phyloP scores from a whole-genome alignment of 2,329 filamentous ascomycete species.

The Fusarium sp. region DNA sequence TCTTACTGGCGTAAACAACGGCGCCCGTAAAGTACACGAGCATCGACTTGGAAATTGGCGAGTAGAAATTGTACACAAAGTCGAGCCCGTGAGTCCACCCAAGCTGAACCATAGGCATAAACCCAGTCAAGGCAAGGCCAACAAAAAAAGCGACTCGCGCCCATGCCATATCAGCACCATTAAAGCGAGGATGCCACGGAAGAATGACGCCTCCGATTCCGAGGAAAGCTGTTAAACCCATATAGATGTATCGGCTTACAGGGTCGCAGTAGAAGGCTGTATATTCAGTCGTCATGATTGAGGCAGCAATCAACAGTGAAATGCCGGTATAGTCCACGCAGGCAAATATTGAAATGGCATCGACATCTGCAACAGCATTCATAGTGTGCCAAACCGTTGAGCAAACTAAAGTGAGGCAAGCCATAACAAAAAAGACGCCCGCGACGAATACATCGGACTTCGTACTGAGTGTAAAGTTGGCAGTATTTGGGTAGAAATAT shows the following conservation, averaged over 20 bases:
- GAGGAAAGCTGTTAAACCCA: slow-evolving; percentile 80
- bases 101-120: slow-evolving; percentile 88
- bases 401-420: slow-evolving; percentile 93
- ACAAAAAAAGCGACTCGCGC: slow-evolving; percentile 91
- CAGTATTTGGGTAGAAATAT: slow-evolving; percentile 91
- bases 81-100: slow-evolving; percentile 78
- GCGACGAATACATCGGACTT: slow-evolving; percentile 92
- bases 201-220: slow-evolving; percentile 89
- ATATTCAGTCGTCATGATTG: slow-evolving; percentile 98
- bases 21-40: slow-evolving; percentile 88
- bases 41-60: slow-evolving; percentile 85
- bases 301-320: slow-evolving; percentile 91
- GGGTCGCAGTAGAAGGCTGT: slow-evolving; percentile 99
- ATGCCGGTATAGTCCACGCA: slow-evolving; percentile 99
- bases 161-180: slow-evolving; percentile 92
- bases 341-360: slow-evolving; percentile 91
- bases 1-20: slow-evolving; percentile 87
- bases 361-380: slow-evolving; percentile 93
- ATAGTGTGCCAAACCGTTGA: slow-evolving; percentile 98
- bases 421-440: slow-evolving; percentile 94
- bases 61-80: slow-evolving; percentile 91
- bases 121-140: slow-evolving; percentile 85
- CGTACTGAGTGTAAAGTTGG: slow-evolving; percentile 86
- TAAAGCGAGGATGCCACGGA: slow-evolving; percentile 96
- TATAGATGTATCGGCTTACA: slow-evolving; percentile 85